Percentiles rank a stretch among this genome's conserved stretches.
phyloP scores from a whole-genome alignment of 2,329 filamentous ascomycete species.

The Penicillium janthinellum region DNA sequence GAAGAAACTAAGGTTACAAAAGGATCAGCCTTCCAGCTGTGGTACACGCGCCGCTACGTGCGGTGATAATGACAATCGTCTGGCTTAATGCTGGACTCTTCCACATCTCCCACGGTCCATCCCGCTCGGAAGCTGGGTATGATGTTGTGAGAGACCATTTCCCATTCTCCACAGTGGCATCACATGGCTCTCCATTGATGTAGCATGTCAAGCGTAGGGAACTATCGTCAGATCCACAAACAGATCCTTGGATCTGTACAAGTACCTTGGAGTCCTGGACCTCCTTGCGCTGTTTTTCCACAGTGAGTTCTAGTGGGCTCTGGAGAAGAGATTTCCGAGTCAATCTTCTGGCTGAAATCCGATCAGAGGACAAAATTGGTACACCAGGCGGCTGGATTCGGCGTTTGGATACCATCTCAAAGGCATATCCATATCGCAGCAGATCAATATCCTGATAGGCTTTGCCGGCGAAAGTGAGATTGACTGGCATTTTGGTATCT shows the following conservation, averaged over 20 bases:
- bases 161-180: conserved; percentile 13
- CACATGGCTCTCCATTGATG: conserved; percentile 27
- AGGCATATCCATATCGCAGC: conserved; percentile 32
- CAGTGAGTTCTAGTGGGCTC: conserved; percentile 1
- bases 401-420: conserved; percentile 25
- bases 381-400: conserved; percentile 24
- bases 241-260: conserved; percentile 13
- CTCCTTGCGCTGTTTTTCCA: conserved; percentile 15
- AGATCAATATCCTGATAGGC: conserved; percentile 49
- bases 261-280: conserved; percentile 7
- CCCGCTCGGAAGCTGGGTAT: conserved; percentile 29
- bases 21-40: conserved; percentile 27
- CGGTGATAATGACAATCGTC: conserved; percentile 28
- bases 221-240: conserved; percentile 12
- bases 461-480: conserved; percentile 55
- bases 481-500: conserved; percentile 54
- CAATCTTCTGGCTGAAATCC: not conserved
- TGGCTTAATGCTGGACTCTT: conserved; percentile 29
- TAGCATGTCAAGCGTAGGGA: conserved; percentile 16
- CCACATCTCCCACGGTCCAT: conserved; percentile 29
- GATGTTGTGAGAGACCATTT: conserved; percentile 21
- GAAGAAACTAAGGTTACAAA: conserved; percentile 10
- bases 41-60: conserved; percentile 11
- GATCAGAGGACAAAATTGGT: conserved; percentile 29
- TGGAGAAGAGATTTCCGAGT: not conserved